Evolutionary conservation across 495 filamentous ascomycete species (phyloP).

Genomic region (Aspergillus funiculosus): DNA sequence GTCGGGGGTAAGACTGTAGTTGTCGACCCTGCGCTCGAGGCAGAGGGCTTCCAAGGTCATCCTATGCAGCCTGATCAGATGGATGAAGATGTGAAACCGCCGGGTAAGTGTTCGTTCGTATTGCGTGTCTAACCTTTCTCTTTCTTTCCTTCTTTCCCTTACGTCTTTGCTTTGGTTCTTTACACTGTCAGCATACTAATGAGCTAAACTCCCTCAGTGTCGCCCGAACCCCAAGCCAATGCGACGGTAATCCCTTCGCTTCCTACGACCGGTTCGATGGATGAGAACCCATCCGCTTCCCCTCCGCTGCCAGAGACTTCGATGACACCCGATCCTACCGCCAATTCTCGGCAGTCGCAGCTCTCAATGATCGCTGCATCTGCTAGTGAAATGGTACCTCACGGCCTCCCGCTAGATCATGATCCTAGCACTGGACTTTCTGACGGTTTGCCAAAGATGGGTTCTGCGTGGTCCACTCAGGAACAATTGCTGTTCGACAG

Average conservation of each 20-base stretch:
- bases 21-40: conserved; percentile 44
- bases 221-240: conserved; percentile 26
- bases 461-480: conserved; percentile 35
- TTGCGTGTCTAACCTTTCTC: background rate
- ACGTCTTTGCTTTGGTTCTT: background rate
- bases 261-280: conserved; percentile 28
- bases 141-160: background rate
- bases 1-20: conserved; percentile 45
- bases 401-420: conserved; percentile 37
- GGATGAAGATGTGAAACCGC: conserved; percentile 28
- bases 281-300: conserved; percentile 35
- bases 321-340: conserved; percentile 34
- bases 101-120: conserved; percentile 23
- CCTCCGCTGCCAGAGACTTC: conserved; percentile 37
- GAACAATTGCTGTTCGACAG: conserved; percentile 46
- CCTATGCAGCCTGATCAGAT: conserved; percentile 23
- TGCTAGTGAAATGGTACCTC: conserved; percentile 45
- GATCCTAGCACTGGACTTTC: conserved; percentile 24
- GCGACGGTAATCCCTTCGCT: conserved; percentile 31
- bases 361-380: conserved; percentile 47
- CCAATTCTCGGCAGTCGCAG: conserved; percentile 42
- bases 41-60: conserved; percentile 40
- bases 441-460: conserved; percentile 34
- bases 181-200: conserved; percentile 19
- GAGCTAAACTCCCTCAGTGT: conserved; percentile 17